Evolutionary conservation across 2,329 filamentous ascomycete genomes (phyloP), one percentile per base, ranked within the genome.

Genomic region (Samsoniella hepiali): DNA sequence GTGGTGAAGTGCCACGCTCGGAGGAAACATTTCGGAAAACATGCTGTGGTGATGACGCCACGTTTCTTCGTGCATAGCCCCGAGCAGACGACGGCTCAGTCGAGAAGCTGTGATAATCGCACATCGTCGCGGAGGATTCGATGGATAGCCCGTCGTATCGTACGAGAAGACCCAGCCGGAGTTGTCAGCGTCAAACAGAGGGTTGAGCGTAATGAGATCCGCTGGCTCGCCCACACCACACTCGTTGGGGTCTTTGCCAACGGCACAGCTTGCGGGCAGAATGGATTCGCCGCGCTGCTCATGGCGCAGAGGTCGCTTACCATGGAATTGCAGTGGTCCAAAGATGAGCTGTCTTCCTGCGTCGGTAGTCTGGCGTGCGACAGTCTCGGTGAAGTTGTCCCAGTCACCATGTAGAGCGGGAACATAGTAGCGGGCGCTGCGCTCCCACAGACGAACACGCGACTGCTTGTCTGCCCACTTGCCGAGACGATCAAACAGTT

Each of bases 1-100:
- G 70, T 91, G 90, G 68, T 92, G 90, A 5, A 93, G 78, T 0
- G 89, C 88, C 71, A 87, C 83, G 1, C 83, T 84, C 0, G 88
- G 83, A 1, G 89, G 89, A 76, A 89, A 92, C 90, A 93, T 93
- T 74, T 93, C 90, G 32, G 84, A 85, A 72, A 91, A 93, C 88
- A 88, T 92, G 74, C 81, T 87, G 74, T 88, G 90, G 66, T 85
- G 86, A 68, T 84, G 80, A 34, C 83, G 81, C 74, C 81, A 87
- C 53, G 87, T 89, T 70, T 92, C 89, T 67, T 90, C 83, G 74
- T 93, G 90, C 88, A 93, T 93, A 5, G 85, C 85, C 53, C 82
- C 76, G 6, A 93, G 77, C 1, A 93, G 79, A 13, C 88, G 83
- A 31, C 86, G 83, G 34, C 85, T 89, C 40, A 92, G 78, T 10